A percentile compares a stretch with the other conserved stretches of the same genome.
phyloP scores from a whole-genome alignment of 768 basidiomycete species.

The Xerocomellus intermedius region DNA sequence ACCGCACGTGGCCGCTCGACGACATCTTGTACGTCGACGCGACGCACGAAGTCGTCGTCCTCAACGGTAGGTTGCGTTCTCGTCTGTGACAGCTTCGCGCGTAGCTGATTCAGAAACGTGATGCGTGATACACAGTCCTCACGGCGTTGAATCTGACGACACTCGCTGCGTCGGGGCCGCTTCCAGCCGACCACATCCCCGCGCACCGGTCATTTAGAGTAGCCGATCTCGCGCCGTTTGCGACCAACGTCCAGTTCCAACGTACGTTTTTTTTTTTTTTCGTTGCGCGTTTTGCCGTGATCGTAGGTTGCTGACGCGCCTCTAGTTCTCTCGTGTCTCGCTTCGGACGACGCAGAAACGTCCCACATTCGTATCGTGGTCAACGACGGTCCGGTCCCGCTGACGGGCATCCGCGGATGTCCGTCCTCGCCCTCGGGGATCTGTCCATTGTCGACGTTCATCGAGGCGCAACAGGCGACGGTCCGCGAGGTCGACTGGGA shows the following conservation, averaged over 20 bases:
- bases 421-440: constrained; percentile 58
- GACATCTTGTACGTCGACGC: constrained; percentile 84
- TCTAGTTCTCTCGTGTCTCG: constrained; percentile 59
- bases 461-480: constrained; percentile 63
- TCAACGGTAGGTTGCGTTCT: constrained; percentile 55
- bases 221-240: constrained; percentile 81
- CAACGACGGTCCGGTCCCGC: constrained; percentile 84
- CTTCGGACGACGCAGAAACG: constrained; percentile 24
- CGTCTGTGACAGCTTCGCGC: neutral
- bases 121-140: constrained; percentile 47
- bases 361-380: constrained; percentile 77
- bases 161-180: constrained; percentile 69
- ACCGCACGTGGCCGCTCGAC: constrained; percentile 66
- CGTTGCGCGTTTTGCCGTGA: too few relatives aligned
- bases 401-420: constrained; percentile 76
- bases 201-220: constrained; percentile 64
- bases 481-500: constrained; percentile 68
- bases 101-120: neutral
- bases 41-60: constrained; percentile 87
- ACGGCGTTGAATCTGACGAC: constrained; percentile 82
- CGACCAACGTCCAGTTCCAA: constrained; percentile 88
- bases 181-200: constrained; percentile 73
- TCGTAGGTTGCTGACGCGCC: too few relatives aligned
- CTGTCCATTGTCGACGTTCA: constrained; percentile 77
- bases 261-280: constrained; percentile 41